These are phyloP conservation scores for Parsonsia alboflavescens DNA, from an alignment of 257 asterid species.

Conservation along the genomic window DNA sequence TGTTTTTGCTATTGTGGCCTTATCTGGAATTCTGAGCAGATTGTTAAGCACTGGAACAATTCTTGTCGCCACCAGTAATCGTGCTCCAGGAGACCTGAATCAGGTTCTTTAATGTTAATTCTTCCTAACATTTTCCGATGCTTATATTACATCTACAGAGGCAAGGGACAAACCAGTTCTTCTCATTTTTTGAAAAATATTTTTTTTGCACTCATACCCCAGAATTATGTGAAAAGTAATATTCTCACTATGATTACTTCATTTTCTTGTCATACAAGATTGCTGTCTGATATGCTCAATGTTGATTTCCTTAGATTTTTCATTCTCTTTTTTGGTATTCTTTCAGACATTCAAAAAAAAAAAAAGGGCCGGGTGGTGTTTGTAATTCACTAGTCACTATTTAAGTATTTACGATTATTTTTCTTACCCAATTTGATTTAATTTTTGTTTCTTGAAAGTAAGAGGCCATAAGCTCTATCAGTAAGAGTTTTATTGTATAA, in stretches of 20 bases:
- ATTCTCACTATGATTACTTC: too few relatives aligned
- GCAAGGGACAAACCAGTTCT: not conserved
- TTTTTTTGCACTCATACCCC: not conserved
- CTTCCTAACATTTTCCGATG: not conserved
- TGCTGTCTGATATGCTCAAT: not conserved
- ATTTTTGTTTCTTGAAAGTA: not conserved
- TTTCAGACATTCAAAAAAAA: too few relatives aligned
- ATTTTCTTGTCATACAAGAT: not conserved
- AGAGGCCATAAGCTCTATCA: too few relatives aligned
- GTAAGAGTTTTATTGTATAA: not conserved
- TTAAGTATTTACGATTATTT: not conserved
- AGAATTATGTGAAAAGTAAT: not conserved
- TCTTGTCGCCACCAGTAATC: constrained; percentile 97
- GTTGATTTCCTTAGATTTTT: not conserved
- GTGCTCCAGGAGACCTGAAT: constrained; percentile 86
- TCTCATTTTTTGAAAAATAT: not conserved
- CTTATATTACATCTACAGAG: not conserved
- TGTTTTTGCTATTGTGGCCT: constrained; percentile 93
- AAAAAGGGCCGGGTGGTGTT: too few relatives aligned
- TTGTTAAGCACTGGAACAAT: constrained; percentile 89
- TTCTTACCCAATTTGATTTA: not conserved
- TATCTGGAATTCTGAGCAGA: constrained; percentile 94
- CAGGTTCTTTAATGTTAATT: constrained; percentile 40
- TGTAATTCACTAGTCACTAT: not conserved
- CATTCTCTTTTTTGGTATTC: not conserved